Evolutionary conservation across 139 green algal species (phyloP), one percentile per base, ranked within the genome.

Genomic region (Raphidocelis subcapitata): DNA sequence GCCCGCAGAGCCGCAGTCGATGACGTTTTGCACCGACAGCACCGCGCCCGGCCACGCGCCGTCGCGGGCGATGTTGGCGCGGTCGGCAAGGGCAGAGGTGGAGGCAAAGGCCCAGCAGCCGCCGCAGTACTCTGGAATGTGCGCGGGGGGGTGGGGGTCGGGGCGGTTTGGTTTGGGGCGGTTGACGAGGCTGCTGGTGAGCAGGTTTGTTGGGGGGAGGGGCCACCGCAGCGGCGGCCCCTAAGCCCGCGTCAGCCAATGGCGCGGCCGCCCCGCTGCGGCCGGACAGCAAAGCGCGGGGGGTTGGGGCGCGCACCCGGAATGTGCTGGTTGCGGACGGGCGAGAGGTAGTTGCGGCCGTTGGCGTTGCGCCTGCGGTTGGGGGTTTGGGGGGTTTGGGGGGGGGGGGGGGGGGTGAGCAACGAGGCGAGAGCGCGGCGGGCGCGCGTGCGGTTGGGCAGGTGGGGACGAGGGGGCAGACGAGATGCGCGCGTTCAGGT

Each of bases 1-100:
- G 67, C 91, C 91, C 1, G 90, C 86, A 2, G 72, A 23, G 32
- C 87, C 92, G 78, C 93, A 97, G 73, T 95, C 92, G 26, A 97
- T 89, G 26, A 97, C 88, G 70, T 84, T 85, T 62, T 88, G 82
- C 2, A 79, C 74, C 3, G 69, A 79, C 29, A 85, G 74, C 37
- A 72, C 51, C 0, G 79, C 70, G 26, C 59, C 70, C 1, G 79
- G 65, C 64, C 61, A 70, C 28, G 26, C 63, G 62, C 75, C 62
- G 79, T 74, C 54, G 8, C 73, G 73, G 31, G 76, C 59, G 74
- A 97, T 95, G 79, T 96, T 95, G 59, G 83, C 73, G 32, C 92
- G 87, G 80, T 96, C 92, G 1, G 87, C 84, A 41, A 97, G 74
- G 0, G 87, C 69, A 0, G 75, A 88, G 46, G 88, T 90, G 5